Conservation (phyloP, 1,284 basidiomycete genomes). For the Microstroma glucosiphilum region DNA sequence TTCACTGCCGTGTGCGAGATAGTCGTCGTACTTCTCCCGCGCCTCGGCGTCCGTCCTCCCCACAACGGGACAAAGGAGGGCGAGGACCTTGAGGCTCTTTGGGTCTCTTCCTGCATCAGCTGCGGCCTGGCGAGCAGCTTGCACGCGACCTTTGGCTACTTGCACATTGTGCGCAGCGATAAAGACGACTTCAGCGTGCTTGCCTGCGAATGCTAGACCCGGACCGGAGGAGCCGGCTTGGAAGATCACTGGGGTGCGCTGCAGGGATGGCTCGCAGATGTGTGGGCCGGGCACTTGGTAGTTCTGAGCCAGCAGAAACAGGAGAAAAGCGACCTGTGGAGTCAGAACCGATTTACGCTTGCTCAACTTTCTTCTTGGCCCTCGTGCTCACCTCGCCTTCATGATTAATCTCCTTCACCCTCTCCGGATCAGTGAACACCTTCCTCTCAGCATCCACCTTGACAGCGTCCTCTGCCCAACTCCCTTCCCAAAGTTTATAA, state of each 20-base stretch:
- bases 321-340: not conserved
- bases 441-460: conserved; percentile 26
- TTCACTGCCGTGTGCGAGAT: conserved; percentile 29
- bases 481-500: conserved; percentile 53
- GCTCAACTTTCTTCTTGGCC: not conserved
- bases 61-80: conserved; percentile 41
- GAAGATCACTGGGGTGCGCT: conserved; percentile 50
- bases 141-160: conserved; percentile 41
- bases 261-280: conserved; percentile 48
- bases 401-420: conserved; percentile 49
- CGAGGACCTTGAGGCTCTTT: conserved; percentile 41
- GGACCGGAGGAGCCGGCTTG: conserved; percentile 48
- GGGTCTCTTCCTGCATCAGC: conserved; percentile 41
- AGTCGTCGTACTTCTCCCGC: conserved; percentile 39
- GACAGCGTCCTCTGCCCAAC: conserved; percentile 50
- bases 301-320: conserved; percentile 18
- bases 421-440: conserved; percentile 40
- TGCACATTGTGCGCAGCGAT: conserved; percentile 43
- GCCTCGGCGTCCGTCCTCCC: conserved; percentile 46
- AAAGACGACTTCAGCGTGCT: conserved; percentile 51
- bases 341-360: not conserved
- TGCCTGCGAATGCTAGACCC: conserved; percentile 48
- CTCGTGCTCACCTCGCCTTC: conserved; percentile 22
- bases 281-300: conserved; percentile 48
- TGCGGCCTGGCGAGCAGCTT: conserved; percentile 30